Conservation (phyloP, 1,139 yeast genomes). For the Entelexis sorbosivorans region DNA sequence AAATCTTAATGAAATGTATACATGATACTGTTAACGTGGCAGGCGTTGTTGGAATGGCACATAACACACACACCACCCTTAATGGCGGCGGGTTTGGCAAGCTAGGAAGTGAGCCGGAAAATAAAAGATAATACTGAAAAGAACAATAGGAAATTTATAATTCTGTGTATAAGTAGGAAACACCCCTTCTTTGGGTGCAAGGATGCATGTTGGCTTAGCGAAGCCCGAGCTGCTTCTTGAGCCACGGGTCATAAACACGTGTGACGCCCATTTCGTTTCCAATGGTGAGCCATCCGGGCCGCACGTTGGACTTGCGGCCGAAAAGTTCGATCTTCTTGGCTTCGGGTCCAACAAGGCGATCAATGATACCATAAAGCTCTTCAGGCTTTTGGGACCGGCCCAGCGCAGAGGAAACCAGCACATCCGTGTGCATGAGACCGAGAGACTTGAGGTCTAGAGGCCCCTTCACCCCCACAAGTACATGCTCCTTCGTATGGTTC, state of each 20-base stretch:
- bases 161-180: too few relatives aligned
- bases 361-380: conserved; percentile 74
- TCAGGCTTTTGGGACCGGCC: conserved; percentile 89
- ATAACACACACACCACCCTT: too few relatives aligned
- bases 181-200: too few relatives aligned
- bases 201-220: background rate
- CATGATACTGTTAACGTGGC: background rate
- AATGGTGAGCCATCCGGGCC: conserved; percentile 87
- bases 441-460: conserved; percentile 45
- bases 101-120: background rate
- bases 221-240: background rate
- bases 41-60: too few relatives aligned
- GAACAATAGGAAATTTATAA: too few relatives aligned
- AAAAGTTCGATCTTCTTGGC: conserved; percentile 76
- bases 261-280: conserved; percentile 57
- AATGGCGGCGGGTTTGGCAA: too few relatives aligned
- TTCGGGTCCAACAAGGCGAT: conserved; percentile 64
- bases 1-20: background rate
- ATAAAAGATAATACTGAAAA: background rate
- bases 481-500: conserved; percentile 87
- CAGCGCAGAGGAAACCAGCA: conserved; percentile 70
- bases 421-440: conserved; percentile 55
- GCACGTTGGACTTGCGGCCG: conserved; percentile 73
- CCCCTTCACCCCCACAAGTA: conserved; percentile 76
- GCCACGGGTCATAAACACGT: background rate